These are phyloP conservation scores for Gossypium gossypioides DNA, from an alignment of 441 rosid genomes.

Conservation along the genomic window DNA sequence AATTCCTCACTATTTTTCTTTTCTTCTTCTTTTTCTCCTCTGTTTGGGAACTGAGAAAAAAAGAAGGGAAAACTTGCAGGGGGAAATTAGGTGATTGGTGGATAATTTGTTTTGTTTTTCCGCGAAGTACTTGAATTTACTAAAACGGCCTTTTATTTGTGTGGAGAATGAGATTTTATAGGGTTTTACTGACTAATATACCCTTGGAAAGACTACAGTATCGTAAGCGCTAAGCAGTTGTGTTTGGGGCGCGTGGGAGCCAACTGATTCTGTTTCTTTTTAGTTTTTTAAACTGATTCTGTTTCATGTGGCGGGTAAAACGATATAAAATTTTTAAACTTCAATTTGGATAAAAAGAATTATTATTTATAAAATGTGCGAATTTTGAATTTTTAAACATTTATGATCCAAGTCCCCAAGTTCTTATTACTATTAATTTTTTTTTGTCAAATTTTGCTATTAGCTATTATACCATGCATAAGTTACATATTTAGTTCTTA, in stretches of 20 bases:
- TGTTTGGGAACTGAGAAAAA: slow-evolving; percentile 3
- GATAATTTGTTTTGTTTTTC: not conserved
- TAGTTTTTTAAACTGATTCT: not conserved
- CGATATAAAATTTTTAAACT: not conserved
- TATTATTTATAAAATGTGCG: too few species aligned
- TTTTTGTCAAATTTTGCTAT: too few species aligned
- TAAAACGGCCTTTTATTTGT: not conserved
- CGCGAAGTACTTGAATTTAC: not conserved
- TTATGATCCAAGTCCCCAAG: too few species aligned
- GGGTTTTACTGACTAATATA: not conserved
- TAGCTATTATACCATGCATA: too few species aligned
- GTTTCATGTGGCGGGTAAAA: not conserved
- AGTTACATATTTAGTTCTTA: too few species aligned
- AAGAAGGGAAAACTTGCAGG: not conserved
- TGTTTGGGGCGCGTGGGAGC: not conserved
- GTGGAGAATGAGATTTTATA: not conserved
- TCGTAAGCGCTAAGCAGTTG: not conserved
- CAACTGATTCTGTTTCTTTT: not conserved
- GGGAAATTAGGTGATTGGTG: slow-evolving; percentile 2
- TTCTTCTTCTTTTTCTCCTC: not conserved
- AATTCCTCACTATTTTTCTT: not conserved
- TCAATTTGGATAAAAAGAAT: not conserved
- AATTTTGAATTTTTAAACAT: too few species aligned
- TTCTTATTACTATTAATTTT: too few species aligned
- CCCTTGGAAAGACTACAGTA: not conserved